A percentile compares a stretch with the other conserved stretches of the same genome.
These are phyloP conservation scores for Fraxinus latifolia DNA, from an alignment of 305 asterid species.

Conservation along the genomic window DNA sequence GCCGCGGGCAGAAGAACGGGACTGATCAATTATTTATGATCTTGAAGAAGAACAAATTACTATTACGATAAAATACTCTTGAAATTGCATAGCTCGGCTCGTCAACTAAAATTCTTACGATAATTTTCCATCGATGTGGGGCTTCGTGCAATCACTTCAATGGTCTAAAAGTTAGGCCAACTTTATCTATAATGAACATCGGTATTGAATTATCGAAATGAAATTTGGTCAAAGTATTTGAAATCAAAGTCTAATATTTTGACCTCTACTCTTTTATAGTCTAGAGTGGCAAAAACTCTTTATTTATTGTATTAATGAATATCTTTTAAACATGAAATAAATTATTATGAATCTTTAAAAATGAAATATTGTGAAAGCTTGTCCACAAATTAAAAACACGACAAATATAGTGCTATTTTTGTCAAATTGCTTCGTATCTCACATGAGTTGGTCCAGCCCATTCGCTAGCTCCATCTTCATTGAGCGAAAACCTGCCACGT, in stretches of 20 bases:
- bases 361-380: too few relatives aligned
- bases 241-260: not conserved
- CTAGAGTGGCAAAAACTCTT: not conserved
- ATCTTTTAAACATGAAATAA: too few relatives aligned
- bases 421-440: not conserved
- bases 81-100: not conserved
- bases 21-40: not conserved
- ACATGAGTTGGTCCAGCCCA: not conserved
- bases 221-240: not conserved
- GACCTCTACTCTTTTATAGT: not conserved
- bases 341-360: too few relatives aligned
- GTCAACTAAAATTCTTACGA: not conserved
- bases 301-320: not conserved
- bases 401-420: not conserved
- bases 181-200: not conserved
- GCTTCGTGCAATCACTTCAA: not conserved
- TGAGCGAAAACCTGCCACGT: conserved; percentile 28
- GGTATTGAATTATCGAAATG: not conserved
- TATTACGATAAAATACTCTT: not conserved
- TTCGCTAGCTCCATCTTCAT: not conserved
- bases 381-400: too few relatives aligned
- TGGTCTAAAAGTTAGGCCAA: not conserved
- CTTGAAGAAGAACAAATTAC: too few relatives aligned
- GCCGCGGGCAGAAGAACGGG: too few relatives aligned
- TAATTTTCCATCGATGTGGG: not conserved